Percentiles rank a stretch among this genome's conserved stretches.
Conservation (phyloP, 805 yeast species). For the Alloascoidea africana region DNA sequence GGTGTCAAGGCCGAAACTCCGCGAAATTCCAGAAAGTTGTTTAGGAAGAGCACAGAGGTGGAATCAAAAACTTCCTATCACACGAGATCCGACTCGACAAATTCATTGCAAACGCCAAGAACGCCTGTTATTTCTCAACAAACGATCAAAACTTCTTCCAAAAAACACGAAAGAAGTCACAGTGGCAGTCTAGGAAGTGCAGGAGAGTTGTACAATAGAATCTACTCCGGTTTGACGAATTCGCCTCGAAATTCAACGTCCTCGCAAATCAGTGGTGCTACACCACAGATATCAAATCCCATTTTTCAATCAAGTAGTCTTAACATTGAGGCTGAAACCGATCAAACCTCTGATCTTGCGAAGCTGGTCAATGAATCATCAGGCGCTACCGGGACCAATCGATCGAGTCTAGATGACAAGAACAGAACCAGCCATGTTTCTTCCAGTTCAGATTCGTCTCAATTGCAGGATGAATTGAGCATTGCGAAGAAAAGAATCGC, state of each 20-base stretch:
- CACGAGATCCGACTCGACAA: neutral
- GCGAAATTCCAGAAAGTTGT: neutral
- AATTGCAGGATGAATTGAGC: neutral
- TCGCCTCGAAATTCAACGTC: neutral
- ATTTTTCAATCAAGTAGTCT: neutral
- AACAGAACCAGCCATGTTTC: too few relatives aligned
- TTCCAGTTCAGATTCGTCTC: too few relatives aligned
- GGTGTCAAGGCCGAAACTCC: too few relatives aligned
- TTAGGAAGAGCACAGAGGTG: too few relatives aligned
- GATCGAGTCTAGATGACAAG: too few relatives aligned
- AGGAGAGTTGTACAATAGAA: neutral
- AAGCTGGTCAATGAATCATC: too few relatives aligned
- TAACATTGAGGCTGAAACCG: neutral
- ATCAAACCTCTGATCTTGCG: neutral
- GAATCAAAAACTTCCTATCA: too few relatives aligned
- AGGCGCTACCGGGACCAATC: too few relatives aligned
- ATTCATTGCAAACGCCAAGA: neutral
- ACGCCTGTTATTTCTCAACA: neutral
- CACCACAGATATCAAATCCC: neutral
- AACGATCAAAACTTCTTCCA: neutral
- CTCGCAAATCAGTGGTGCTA: too few relatives aligned
- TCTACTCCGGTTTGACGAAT: neutral
- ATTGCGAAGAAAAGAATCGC: slow-evolving; percentile 13
- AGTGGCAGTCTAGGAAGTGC: neutral
- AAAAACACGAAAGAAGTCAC: neutral